Evolutionary conservation across 2,329 filamentous ascomycete species (phyloP).

Genomic region (Fusarium xyrophilum): DNA sequence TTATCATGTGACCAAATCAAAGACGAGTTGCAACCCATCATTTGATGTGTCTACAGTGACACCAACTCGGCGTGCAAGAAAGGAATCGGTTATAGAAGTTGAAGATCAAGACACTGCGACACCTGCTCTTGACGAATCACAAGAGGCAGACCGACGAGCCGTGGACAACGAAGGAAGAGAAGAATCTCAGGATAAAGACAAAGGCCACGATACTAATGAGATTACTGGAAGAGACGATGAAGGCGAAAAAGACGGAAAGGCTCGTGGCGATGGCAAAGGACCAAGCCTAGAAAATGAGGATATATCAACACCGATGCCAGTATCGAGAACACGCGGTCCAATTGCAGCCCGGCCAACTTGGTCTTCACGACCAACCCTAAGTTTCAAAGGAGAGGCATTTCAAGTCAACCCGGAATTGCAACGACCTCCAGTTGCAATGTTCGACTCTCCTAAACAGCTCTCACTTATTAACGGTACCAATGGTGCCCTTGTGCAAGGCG

Average conservation of each 20-base stretch:
- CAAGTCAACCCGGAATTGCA: slow-evolving; percentile 35
- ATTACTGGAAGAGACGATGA: background rate
- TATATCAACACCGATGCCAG: background rate
- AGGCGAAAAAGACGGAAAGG: background rate
- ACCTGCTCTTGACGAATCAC: background rate
- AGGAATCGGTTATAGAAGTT: slow-evolving; percentile 7
- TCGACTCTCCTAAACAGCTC: slow-evolving; percentile 21
- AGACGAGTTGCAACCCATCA: slow-evolving; percentile 60
- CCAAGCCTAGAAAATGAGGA: background rate
- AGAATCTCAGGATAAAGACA: background rate
- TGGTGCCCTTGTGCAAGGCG: slow-evolving; percentile 34
- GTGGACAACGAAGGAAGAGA: slow-evolving; percentile 1
- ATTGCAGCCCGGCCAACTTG: slow-evolving; percentile 24
- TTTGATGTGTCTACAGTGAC: slow-evolving; percentile 36
- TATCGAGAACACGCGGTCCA: slow-evolving; percentile 23
- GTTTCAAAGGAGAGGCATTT: slow-evolving; percentile 30
- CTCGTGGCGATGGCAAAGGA: background rate
- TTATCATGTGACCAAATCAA: slow-evolving; percentile 64
- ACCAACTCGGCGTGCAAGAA: slow-evolving; percentile 27
- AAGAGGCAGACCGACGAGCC: background rate
- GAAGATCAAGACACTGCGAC: slow-evolving; percentile 9
- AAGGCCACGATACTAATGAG: background rate
- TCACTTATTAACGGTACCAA: slow-evolving; percentile 17
- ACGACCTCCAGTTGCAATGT: slow-evolving; percentile 33
- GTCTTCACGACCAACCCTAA: slow-evolving; percentile 34